Evolutionary conservation across 139 green algal species (phyloP).

Genomic region (Ettlia oleoabundans): DNA sequence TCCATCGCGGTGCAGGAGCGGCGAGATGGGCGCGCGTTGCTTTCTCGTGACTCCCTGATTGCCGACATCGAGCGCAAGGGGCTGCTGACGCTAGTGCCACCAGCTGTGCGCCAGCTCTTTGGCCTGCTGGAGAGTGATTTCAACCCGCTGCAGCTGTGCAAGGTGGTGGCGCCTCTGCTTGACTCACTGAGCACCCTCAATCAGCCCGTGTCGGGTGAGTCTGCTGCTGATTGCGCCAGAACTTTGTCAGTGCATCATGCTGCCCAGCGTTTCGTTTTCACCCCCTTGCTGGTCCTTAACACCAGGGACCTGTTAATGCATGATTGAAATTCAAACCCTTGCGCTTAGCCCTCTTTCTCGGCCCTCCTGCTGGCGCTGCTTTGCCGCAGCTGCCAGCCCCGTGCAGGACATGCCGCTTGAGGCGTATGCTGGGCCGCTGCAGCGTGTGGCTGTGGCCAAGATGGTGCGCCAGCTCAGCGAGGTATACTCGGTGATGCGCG

Average conservation of each 20-base stretch:
- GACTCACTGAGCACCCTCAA: slow-evolving; percentile 52
- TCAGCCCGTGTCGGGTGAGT: slow-evolving; percentile 15
- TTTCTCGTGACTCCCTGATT: slow-evolving; percentile 84
- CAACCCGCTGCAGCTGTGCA: slow-evolving; percentile 92
- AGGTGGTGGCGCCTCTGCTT: slow-evolving; percentile 80
- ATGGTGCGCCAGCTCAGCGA: slow-evolving; percentile 92
- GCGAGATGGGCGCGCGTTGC: slow-evolving; percentile 51
- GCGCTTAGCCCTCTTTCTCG: neutral
- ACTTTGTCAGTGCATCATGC: neutral
- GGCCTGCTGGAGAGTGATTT: slow-evolving; percentile 89
- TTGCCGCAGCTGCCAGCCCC: slow-evolving; percentile 10
- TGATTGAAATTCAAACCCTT: too few relatives aligned
- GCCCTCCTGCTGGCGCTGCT: neutral
- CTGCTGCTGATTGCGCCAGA: too few relatives aligned
- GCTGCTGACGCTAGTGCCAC: slow-evolving; percentile 77
- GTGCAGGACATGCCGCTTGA: slow-evolving; percentile 37
- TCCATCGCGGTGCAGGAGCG: slow-evolving; percentile 7
- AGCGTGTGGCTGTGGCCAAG: slow-evolving; percentile 80
- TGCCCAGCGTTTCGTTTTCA: too few relatives aligned
- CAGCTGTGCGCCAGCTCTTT: slow-evolving; percentile 63
- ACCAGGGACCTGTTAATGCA: too few relatives aligned
- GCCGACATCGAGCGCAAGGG: slow-evolving; percentile 78
- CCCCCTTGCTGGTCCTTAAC: too few relatives aligned
- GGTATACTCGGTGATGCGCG: slow-evolving; percentile 81
- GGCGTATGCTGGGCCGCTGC: slow-evolving; percentile 47